Base-by-base conservation (phyloP, 2,329 filamentous ascomycete species). In the Botrytis fabae region DNA sequence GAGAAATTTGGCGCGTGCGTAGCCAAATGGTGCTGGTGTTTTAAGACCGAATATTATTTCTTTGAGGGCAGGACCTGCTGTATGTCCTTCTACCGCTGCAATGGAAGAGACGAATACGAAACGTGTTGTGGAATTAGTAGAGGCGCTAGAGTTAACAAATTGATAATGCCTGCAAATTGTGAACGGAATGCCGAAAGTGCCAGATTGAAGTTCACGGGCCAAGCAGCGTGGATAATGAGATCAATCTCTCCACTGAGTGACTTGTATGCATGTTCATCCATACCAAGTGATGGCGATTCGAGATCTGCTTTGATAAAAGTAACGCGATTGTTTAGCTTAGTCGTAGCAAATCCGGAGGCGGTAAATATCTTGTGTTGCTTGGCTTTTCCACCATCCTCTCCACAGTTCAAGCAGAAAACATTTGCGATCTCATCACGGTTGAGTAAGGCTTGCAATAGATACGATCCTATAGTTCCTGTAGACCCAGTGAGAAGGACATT, bases 251-350 rank as follows among this genome's bases (percentile, higher is more conserved):
- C 61, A 18, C 59, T 44, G 20, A 76, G 57, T 40, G 69, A 44
- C 22, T 42, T 7, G 42, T 74, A 75, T 32, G 40, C n/a, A 44
- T 28, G 8, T 42, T 32, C 46, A 35, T 0, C 73, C 0, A 91
- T 82, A 0, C 88, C 88, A 0, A 91, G 82, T 18, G 82, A 78
- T 0, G 82, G 79, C 18, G 83, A 82, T 0, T 84, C 82, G 25
- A 85, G 82, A 75, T 89, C 85, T 2, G 83, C 84, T 59, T 84
- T 82, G 6, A 86, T 76, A 51, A 89, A 87, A 60, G 85, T 82
- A 35, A 84, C 81, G 16, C 35, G 12, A 79, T 83, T 85, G 35
- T 54, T 46, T 8, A 51, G 51, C 57, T 81, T 82, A 64, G 81
- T 75, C 1, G 77, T 78, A 44, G 51, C n/a, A 8, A 80, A 80